These are phyloP conservation scores for Aureobasidium uvarum DNA, from an alignment of 2,329 filamentous ascomycete species.

Conservation along the genomic window DNA sequence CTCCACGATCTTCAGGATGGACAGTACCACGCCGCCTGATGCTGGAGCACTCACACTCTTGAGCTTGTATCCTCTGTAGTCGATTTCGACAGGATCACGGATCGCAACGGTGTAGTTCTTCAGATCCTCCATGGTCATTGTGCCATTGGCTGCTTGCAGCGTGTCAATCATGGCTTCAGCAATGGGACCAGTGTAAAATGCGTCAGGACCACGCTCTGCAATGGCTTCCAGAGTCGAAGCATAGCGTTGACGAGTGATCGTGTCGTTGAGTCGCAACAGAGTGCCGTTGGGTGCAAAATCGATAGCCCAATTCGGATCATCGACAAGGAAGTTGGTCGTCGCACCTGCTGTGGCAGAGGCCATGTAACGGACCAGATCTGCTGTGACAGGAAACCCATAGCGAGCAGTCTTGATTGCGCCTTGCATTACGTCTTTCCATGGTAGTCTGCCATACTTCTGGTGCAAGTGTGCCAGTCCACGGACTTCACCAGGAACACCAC, in stretches of 20 bases:
- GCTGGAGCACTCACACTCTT: constrained; percentile 70
- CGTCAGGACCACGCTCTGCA: constrained; percentile 63
- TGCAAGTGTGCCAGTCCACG: constrained; percentile 79
- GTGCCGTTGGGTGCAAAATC: constrained; percentile 87
- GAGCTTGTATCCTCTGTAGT: constrained; percentile 65
- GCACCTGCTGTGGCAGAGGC: constrained; percentile 43
- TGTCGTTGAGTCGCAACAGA: constrained; percentile 68
- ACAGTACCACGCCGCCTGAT: constrained; percentile 72
- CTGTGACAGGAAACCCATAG: constrained; percentile 68
- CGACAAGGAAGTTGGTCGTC: constrained; percentile 64
- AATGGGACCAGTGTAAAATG: constrained; percentile 70
- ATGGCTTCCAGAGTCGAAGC: constrained; percentile 77
- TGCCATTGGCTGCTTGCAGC: constrained; percentile 70
- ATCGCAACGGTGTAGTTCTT: constrained; percentile 67
- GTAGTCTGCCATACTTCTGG: constrained; percentile 60
- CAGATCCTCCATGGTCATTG: constrained; percentile 78
- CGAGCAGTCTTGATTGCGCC: constrained; percentile 73
- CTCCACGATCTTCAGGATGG: constrained; percentile 78
- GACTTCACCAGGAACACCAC: constrained; percentile 70
- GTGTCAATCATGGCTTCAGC: constrained; percentile 70
- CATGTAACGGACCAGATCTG: constrained; percentile 76
- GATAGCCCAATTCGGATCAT: constrained; percentile 75
- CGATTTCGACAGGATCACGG: constrained; percentile 57
- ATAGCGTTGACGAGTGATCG: constrained; percentile 76
- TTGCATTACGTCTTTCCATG: constrained; percentile 62